Evolutionary conservation across 192 early-diverging fungal species (phyloP).

Genomic region (Backusella macrospora): DNA sequence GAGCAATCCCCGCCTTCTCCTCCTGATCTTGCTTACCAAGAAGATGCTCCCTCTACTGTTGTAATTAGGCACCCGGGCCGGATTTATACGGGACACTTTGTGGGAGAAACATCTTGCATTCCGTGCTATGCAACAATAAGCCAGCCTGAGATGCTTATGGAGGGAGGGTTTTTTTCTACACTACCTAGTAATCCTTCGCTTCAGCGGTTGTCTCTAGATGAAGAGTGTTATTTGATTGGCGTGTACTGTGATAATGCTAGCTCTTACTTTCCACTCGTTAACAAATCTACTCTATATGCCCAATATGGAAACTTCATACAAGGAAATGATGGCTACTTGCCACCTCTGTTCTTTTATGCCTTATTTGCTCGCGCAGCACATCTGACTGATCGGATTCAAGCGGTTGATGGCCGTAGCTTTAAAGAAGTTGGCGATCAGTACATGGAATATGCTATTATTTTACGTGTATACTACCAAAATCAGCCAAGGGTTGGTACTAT

Average conservation of each 20-base stretch:
- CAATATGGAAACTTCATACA: background rate
- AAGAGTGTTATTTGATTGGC: background rate
- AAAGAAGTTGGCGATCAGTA: background rate
- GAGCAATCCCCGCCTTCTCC: background rate
- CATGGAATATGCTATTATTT: constrained; percentile 10
- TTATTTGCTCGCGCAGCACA: background rate
- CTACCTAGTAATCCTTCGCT: background rate
- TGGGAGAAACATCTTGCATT: background rate
- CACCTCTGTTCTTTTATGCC: background rate
- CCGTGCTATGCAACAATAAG: background rate
- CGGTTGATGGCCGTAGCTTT: background rate
- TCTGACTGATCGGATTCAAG: background rate
- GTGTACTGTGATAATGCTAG: background rate
- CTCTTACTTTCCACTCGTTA: background rate
- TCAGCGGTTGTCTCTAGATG: background rate
- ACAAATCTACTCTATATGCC: background rate
- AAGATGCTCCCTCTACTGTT: background rate
- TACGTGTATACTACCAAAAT: constrained; percentile 61
- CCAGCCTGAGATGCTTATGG: background rate
- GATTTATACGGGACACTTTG: background rate
- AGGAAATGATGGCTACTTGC: background rate
- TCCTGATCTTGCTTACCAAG: background rate
- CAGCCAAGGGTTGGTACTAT: constrained; percentile 52
- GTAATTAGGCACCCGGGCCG: background rate
- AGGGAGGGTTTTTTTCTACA: background rate